phyloP scores from a whole-genome alignment of 148 eudicot genomes.

The Rhododendron kiyosumense region DNA sequence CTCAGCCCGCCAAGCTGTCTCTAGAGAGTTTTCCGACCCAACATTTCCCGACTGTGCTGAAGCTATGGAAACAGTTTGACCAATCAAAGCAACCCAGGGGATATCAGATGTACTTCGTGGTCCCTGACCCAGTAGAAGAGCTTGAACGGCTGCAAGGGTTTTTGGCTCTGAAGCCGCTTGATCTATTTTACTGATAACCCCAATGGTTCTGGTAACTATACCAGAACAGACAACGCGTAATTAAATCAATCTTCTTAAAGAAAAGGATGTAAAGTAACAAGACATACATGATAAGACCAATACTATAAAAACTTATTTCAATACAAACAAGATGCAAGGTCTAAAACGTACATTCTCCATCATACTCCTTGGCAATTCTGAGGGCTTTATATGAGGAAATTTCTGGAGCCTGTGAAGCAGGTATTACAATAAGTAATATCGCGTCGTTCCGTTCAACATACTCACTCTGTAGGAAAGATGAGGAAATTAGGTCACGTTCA shows the following conservation, averaged over 20 bases:
- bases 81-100: slow-evolving; percentile 97
- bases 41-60: slow-evolving; percentile 79
- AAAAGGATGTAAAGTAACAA: background rate
- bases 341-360: slow-evolving; percentile 66
- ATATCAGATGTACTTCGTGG: slow-evolving; percentile 90
- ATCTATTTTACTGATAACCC: slow-evolving; percentile 94
- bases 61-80: slow-evolving; percentile 95
- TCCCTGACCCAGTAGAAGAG: slow-evolving; percentile 83
- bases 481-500: slow-evolving; percentile 17
- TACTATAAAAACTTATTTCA: background rate
- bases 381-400: slow-evolving; percentile 76
- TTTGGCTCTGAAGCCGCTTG: slow-evolving; percentile 93
- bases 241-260: background rate
- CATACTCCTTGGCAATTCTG: slow-evolving; percentile 89
- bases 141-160: slow-evolving; percentile 94
- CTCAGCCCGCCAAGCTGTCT: slow-evolving; percentile 99
- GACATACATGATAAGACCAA: background rate
- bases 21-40: slow-evolving; percentile 84
- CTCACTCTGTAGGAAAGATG: slow-evolving; percentile 46
- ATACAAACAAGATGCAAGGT: slow-evolving; percentile 11
- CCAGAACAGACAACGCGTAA: slow-evolving; percentile 3
- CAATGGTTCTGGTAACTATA: slow-evolving; percentile 92
- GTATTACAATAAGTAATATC: slow-evolving; percentile 80
- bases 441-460: slow-evolving; percentile 93
- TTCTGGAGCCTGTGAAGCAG: slow-evolving; percentile 89